Conservation (phyloP, 495 filamentous ascomycete species). For the Staphylotrichum tortipilum region DNA sequence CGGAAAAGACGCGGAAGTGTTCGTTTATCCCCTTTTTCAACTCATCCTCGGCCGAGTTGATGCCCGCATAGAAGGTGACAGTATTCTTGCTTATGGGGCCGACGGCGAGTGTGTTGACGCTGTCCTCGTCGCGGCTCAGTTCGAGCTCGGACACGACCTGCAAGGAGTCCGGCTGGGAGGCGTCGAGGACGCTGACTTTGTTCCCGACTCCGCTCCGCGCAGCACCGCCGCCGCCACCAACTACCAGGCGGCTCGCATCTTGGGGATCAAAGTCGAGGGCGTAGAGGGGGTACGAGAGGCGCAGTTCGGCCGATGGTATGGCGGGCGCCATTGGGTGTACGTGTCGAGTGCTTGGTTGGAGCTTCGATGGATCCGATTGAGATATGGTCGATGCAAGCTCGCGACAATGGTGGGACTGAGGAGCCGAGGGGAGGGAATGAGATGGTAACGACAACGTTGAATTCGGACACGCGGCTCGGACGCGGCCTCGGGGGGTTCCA, state of each 20-base stretch:
- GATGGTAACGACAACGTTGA: too few species aligned
- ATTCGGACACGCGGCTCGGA: too few species aligned
- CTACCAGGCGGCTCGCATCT: constrained; percentile 63
- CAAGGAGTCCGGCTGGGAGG: constrained; percentile 50
- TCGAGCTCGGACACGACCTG: constrained; percentile 63
- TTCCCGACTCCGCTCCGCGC: constrained; percentile 80
- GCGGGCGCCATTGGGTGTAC: constrained; percentile 19
- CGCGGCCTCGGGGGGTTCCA: too few species aligned
- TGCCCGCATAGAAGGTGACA: constrained; percentile 66
- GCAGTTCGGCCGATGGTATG: constrained; percentile 19
- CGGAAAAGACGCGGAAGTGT: constrained; percentile 73
- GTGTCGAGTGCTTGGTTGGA: not conserved
- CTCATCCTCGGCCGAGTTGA: constrained; percentile 71
- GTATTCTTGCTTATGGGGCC: constrained; percentile 47
- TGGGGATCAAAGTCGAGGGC: constrained; percentile 81
- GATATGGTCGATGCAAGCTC: too few species aligned
- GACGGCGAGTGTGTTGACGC: constrained; percentile 70
- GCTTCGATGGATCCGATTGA: too few species aligned
- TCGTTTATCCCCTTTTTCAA: constrained; percentile 71
- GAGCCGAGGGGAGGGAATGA: too few species aligned
- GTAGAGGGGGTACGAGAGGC: constrained; percentile 78
- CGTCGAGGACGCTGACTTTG: constrained; percentile 73
- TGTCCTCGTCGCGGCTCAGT: constrained; percentile 83
- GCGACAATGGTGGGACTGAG: too few species aligned
- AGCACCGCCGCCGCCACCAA: constrained; percentile 88